These are phyloP conservation scores for Penicillium samsonianum DNA, from an alignment of 495 filamentous ascomycete genomes.

Conservation along the genomic window DNA sequence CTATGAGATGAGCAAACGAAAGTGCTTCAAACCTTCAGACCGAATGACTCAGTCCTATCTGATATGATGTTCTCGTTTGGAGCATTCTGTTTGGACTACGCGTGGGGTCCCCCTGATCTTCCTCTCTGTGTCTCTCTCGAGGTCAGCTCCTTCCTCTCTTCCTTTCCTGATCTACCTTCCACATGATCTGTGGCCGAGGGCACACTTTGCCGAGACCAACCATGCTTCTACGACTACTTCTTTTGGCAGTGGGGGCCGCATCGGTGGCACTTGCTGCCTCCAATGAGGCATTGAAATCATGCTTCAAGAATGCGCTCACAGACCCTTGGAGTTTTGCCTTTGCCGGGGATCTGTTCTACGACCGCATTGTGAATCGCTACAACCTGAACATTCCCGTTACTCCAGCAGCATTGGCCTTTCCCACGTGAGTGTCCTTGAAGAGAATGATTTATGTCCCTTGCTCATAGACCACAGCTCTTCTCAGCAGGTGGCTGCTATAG, in stretches of 20 bases:
- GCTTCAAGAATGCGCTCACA: neutral
- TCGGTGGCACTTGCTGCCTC: neutral
- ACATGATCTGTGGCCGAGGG: neutral
- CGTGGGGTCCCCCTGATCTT: neutral
- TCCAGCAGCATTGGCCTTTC: neutral
- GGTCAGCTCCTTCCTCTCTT: neutral
- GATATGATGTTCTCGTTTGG: neutral
- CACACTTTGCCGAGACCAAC: neutral
- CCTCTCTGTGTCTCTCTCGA: neutral
- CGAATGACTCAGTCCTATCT: neutral
- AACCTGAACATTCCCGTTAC: neutral
- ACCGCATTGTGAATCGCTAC: neutral
- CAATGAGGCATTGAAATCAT: neutral
- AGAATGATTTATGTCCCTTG: neutral
- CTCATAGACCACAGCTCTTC: neutral
- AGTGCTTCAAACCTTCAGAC: neutral
- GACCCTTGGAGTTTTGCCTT: neutral
- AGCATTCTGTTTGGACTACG: neutral
- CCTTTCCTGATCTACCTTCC: no score
- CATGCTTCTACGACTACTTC: neutral
- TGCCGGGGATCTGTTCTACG: neutral
- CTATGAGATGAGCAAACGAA: neutral
- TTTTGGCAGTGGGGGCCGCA: neutral
- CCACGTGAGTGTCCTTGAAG: neutral
- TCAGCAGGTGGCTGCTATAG: neutral